Base-by-base conservation (phyloP, 768 basidiomycete genomes). In the Hygrophorus pudorinus region DNA sequence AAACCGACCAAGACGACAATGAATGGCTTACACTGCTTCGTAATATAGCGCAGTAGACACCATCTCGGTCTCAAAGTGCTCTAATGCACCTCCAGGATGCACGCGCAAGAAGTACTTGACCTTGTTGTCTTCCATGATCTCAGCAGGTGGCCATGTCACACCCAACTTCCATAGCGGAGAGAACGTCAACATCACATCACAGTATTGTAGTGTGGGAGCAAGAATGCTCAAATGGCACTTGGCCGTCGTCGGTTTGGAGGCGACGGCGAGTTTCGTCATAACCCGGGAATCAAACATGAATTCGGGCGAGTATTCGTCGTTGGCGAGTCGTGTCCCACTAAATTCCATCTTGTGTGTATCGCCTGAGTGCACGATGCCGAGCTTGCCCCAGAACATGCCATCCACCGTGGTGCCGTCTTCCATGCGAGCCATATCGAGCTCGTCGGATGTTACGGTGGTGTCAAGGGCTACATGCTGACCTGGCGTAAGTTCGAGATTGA, bases 391-490 rank as follows among this genome's bases (percentile, higher is more conserved):
- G 63, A 89, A 91, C 61, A 76, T 66, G 32, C 88, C 88, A 39
- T 86, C 88, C 14, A 91, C 88, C 17, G 78, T 67, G 11, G 85
- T 89, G 1, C 87, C 88, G 53, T 91, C 88, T 51, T 90, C 88
- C 82, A 87, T 88, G 40, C 85, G 75, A 2, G 88, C 83, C 88
- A 91, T 90, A 58, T 91, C 88, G 29, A 89, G 72, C 52, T 89
- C 88, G 29, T 85, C 83, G 2, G 88, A 89, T 42, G 75, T 71
- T 28, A 89, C 73, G 13, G 75, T 82, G 2, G 85, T 85, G 52
- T 90, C 88, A 14, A 91, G 72, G 5, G 79, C 84, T 43, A 91
- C 81, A 33, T 76, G 70, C 61, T 87, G 86, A 12, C 86, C 85
- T 0, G 85, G 87, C 4, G 67, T 61, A 21, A 91, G 75, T 60